Base-by-base conservation (phyloP, 441 rosid species). In the Populus hybrid region DNA sequence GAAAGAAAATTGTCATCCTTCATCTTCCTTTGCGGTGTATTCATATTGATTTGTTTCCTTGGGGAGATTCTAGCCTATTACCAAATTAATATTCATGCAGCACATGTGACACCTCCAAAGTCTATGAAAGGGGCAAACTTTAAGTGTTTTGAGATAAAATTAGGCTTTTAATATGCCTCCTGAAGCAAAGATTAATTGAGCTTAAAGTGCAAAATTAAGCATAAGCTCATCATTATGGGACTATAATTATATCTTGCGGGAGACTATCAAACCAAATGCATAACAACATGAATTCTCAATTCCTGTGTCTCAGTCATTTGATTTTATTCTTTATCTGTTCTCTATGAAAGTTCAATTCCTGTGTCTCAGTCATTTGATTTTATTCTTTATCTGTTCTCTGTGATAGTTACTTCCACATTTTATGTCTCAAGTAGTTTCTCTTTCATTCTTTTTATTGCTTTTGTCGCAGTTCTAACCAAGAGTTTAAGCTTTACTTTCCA, bases 11-110 rank as follows among this genome's bases (percentile, higher is more conserved):
- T 50, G 59, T 68, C 42, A 31, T 68, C 71, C 38, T 29, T 68
- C 40, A 8, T 16, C 38, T 14, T 29, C 18, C 35, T 11, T 33
- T 18, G 45, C 7, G 40, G 42, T 14, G 71, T 68, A 33, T 29
- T 31, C 35, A 7, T 18, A 7, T 73, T 73, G 56, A 36, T 7
- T 20, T 56, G 23, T 53, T 72, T 72, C 75, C 75, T 72, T 12
- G 56, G 23, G 36, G 69, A 74, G 24, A 24, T n/a, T 23, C 56
- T 63, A 33, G 4, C 76, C 69, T 74, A 35, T 74, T 74, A 64
- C 76, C 69, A 74, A 74, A 29, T 35, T 31, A 31, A 36, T 35
- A 66, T 29, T 11, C 9, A 45, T 64, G 71, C 24, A 74, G 35
- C 45, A 31, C 12, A 23, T 63, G 9, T 10, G 68, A 53, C 68